Base-by-base conservation (phyloP, 2,329 filamentous ascomycete genomes). In the Cryphonectria carpinicola region DNA sequence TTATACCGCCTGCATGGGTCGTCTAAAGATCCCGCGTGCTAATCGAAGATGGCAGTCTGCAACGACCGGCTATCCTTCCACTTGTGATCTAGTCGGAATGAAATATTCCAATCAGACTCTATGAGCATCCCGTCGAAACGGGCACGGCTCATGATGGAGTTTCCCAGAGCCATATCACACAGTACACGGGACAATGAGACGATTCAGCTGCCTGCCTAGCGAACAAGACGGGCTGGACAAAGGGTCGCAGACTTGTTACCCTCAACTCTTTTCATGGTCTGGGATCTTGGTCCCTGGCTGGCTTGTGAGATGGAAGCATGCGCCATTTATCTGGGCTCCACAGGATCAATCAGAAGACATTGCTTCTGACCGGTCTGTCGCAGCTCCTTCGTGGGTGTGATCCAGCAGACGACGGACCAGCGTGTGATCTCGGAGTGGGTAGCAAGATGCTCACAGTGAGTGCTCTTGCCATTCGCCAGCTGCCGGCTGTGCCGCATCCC, bases 1-100 rank as follows among this genome's bases (percentile, higher is more conserved):
- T 28, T 56, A 46, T 28, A 37, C n/a, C 54, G 37, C 19, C 28
- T 46, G 35, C 41, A 52, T 28, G 43, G 25, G 25, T 54, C 25
- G 25, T n/a, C 8, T 22, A 28, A 8, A 63, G 28, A 28, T 25
- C 54, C 39, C n/a, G 39, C 39, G 22, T 46, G 28, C 66, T 19
- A 52, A 60, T 68, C 56, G 41, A 62, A 52, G 58, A 63, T 67
- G 56, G 66, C 54, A 43, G 66, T 68, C 66, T 68, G 66, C 56
- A 63, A 63, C 35, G 43, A 22, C 41, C 32, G 43, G 37, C 8
- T 39, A 22, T 25, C 19, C 22, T 62, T 37, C 32, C 41, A 54
- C n/a, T 52, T 46, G 22, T 46, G 60, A 63, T 52, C 22, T 62
- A 62, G 56, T 39, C 43, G n/a, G 35, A 25, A 7, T n/a, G 5